Percentiles rank a stretch among this genome's conserved stretches.
These are phyloP conservation scores for Boletus tomentosulus DNA, from an alignment of 768 basidiomycete species.

Conservation along the genomic window DNA sequence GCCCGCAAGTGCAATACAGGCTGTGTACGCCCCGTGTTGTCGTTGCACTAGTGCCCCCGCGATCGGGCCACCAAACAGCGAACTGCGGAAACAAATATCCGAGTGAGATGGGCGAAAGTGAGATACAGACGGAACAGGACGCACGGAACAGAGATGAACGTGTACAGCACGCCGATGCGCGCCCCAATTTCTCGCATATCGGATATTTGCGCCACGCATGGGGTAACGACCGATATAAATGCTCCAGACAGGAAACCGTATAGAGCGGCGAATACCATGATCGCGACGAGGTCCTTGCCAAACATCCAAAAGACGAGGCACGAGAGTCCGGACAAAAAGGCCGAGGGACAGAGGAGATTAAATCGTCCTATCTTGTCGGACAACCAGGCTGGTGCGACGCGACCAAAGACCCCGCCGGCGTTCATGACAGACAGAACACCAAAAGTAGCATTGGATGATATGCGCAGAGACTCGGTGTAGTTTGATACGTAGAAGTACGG, in stretches of 20 bases:
- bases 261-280: constrained; percentile 49
- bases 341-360: constrained; percentile 61
- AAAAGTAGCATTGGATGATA: constrained; percentile 41
- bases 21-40: constrained; percentile 42
- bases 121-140: constrained; percentile 30
- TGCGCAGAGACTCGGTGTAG: constrained; percentile 43
- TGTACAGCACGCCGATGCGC: constrained; percentile 62
- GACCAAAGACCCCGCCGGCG: constrained; percentile 61
- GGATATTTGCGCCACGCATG: constrained; percentile 66
- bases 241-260: constrained; percentile 69
- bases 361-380: constrained; percentile 65
- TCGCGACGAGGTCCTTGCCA: constrained; percentile 34
- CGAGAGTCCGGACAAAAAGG: constrained; percentile 58
- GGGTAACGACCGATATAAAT: constrained; percentile 63
- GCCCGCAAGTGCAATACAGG: constrained; percentile 59
- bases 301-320: constrained; percentile 58
- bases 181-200: constrained; percentile 54
- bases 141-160: constrained; percentile 65
- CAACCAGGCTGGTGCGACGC: constrained; percentile 57
- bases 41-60: constrained; percentile 54
- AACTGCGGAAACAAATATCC: constrained; percentile 32
- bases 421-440: constrained; percentile 65
- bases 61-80: constrained; percentile 59
- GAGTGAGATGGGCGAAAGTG: not conserved
- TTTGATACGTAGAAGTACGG: constrained; percentile 69